These are phyloP conservation scores for Trypanosoma scelopori DNA, from an alignment of 208 protist genomes.

Conservation along the genomic window DNA sequence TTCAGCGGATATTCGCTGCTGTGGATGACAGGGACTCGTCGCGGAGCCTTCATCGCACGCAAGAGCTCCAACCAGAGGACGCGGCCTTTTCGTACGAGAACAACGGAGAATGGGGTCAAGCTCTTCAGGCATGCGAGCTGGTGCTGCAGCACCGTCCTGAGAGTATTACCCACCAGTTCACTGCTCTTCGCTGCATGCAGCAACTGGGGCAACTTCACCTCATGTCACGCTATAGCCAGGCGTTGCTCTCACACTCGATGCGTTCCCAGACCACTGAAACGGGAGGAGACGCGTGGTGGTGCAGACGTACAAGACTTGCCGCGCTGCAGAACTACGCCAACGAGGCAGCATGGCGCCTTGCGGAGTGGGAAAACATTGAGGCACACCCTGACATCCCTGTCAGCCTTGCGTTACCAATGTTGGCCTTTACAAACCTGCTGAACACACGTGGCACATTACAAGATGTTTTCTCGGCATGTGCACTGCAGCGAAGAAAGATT, in stretches of 20 bases:
- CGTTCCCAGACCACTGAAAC: neutral
- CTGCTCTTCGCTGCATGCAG: constrained; percentile 77
- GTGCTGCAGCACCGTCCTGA: constrained; percentile 72
- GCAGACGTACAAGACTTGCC: constrained; percentile 9
- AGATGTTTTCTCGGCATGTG: constrained; percentile 19
- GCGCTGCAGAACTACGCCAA: constrained; percentile 78
- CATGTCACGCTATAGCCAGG: constrained; percentile 68
- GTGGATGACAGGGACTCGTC: constrained; percentile 80
- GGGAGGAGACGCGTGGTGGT: constrained; percentile 9
- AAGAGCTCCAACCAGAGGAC: constrained; percentile 40
- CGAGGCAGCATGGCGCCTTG: constrained; percentile 84
- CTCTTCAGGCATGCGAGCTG: constrained; percentile 70
- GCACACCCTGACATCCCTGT: constrained; percentile 32
- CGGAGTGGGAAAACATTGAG: constrained; percentile 73
- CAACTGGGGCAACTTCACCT: constrained; percentile 86
- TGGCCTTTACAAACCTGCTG: constrained; percentile 25
- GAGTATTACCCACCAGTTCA: constrained; percentile 75
- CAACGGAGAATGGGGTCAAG: constrained; percentile 81
- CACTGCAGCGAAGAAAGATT: constrained; percentile 49
- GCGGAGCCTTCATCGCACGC: constrained; percentile 62
- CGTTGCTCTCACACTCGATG: constrained; percentile 21
- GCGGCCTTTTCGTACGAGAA: constrained; percentile 83
- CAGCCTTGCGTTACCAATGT: constrained; percentile 44
- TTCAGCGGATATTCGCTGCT: constrained; percentile 82
- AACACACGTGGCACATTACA: constrained; percentile 12